phyloP scores from a whole-genome alignment of 2,329 filamentous ascomycete species.

The Exophiala lecanii-corni region DNA sequence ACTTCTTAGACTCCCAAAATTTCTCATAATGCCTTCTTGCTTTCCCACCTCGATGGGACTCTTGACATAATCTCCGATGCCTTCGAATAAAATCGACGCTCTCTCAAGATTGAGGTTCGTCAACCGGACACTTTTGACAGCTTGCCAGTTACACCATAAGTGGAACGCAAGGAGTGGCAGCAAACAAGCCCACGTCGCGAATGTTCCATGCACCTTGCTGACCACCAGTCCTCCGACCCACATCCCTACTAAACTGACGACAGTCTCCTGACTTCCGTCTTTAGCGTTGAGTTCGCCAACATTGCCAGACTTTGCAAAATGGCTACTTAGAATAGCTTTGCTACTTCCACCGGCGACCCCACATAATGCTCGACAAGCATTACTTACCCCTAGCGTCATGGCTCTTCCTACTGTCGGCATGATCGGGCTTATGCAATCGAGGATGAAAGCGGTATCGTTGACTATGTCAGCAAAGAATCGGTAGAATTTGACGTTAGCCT shows the following conservation, averaged over 20 bases:
- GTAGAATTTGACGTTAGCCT: conserved; percentile 87
- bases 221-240: conserved; percentile 77
- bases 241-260: conserved; percentile 85
- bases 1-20: background rate
- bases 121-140: conserved; percentile 80
- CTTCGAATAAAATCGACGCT: conserved; percentile 66
- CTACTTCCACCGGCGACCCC: conserved; percentile 85
- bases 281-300: conserved; percentile 91
- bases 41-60: conserved; percentile 14
- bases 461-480: conserved; percentile 81
- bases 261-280: conserved; percentile 92
- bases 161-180: conserved; percentile 69
- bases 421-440: conserved; percentile 76
- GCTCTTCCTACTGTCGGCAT: conserved; percentile 59
- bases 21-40: conserved; percentile 13
- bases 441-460: conserved; percentile 78
- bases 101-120: conserved; percentile 79
- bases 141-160: conserved; percentile 78
- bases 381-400: conserved; percentile 54
- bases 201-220: conserved; percentile 64
- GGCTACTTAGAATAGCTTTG: conserved; percentile 84
- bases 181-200: conserved; percentile 70
- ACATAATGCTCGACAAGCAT: conserved; percentile 65
- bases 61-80: conserved; percentile 24
- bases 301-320: conserved; percentile 85